Percentiles rank a stretch among this genome's conserved stretches.
Conservation (phyloP, 2,329 filamentous ascomycete species). For the Bimuria novae-zelandiae region DNA sequence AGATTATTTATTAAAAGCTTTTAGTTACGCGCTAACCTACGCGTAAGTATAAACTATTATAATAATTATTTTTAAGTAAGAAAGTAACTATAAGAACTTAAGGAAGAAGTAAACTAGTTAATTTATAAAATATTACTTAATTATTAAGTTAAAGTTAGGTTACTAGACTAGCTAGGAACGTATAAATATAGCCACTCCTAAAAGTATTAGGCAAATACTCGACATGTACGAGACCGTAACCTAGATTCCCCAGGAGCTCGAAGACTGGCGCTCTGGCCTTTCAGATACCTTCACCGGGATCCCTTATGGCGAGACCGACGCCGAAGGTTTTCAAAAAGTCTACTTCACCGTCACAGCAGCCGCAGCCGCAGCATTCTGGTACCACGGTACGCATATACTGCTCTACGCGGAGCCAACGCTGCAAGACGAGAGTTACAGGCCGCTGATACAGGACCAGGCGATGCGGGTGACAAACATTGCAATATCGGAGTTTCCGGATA, state of each 20-base stretch:
- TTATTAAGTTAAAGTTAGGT: too few species aligned
- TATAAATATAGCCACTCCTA: too few species aligned
- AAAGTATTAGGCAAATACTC: too few species aligned
- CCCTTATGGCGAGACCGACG: constrained; percentile 35
- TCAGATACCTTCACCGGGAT: constrained; percentile 39
- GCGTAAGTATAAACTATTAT: too few species aligned
- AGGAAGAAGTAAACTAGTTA: too few species aligned
- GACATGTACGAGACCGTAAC: too few species aligned
- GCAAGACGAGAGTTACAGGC: constrained; percentile 29
- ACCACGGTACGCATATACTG: constrained; percentile 37
- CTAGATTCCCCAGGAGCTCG: constrained; percentile 33
- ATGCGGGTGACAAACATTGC: constrained; percentile 36
- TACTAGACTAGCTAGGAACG: too few species aligned
- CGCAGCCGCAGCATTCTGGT: constrained; percentile 40
- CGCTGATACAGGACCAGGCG: constrained; percentile 37
- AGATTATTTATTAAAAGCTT: too few species aligned
- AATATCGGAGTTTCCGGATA: constrained; percentile 40
- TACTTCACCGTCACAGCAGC: constrained; percentile 40
- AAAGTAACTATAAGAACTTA: too few species aligned
- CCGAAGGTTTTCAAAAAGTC: constrained; percentile 37
- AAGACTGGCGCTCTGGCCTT: constrained; percentile 32
- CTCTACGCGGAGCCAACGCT: constrained; percentile 38
- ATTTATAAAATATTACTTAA: too few species aligned
- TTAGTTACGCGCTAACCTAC: too few species aligned
- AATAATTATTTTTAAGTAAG: too few species aligned